Evolutionary conservation across 192 early-diverging fungal species (phyloP).

Genomic region (Entomortierella parvispora): DNA sequence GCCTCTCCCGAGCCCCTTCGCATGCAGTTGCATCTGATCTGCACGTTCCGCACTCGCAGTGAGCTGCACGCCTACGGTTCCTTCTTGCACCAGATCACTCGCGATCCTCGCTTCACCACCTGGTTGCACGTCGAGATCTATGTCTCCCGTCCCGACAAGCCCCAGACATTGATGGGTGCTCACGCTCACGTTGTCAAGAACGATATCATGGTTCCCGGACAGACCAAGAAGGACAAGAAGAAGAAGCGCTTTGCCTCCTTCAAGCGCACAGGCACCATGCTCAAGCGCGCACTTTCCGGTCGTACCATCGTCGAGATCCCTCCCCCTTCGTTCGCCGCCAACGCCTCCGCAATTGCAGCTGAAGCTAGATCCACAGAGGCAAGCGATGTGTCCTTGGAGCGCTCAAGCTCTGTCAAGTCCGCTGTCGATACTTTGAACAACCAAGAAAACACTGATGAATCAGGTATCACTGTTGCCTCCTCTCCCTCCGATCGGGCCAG

Average conservation of each 20-base stretch:
- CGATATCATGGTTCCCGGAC: slow-evolving; percentile 34
- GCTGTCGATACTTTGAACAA: slow-evolving; percentile 13
- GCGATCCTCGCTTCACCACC: slow-evolving; percentile 30
- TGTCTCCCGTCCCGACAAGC: slow-evolving; percentile 44
- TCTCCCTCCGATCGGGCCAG: background rate
- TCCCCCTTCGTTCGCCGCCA: background rate
- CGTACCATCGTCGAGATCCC: slow-evolving; percentile 13
- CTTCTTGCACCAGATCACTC: slow-evolving; percentile 34
- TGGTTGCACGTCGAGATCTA: slow-evolving; percentile 43
- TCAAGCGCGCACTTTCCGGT: slow-evolving; percentile 41
- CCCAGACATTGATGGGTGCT: slow-evolving; percentile 29
- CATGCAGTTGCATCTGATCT: slow-evolving; percentile 39
- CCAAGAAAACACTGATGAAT: background rate
- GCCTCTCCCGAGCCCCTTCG: slow-evolving; percentile 21
- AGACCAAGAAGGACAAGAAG: slow-evolving; percentile 14
- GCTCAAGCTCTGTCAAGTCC: slow-evolving; percentile 22
- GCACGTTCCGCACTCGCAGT: slow-evolving; percentile 34
- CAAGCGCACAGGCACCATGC: slow-evolving; percentile 26
- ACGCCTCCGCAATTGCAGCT: background rate
- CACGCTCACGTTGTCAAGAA: slow-evolving; percentile 43
- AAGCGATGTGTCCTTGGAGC: slow-evolving; percentile 5
- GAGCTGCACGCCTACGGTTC: slow-evolving; percentile 44
- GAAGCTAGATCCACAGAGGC: background rate
- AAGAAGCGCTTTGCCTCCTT: slow-evolving; percentile 14
- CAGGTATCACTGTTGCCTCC: background rate